These are phyloP conservation scores for Marasmius tenuissimus DNA, from an alignment of 1,284 basidiomycete genomes.

Conservation along the genomic window DNA sequence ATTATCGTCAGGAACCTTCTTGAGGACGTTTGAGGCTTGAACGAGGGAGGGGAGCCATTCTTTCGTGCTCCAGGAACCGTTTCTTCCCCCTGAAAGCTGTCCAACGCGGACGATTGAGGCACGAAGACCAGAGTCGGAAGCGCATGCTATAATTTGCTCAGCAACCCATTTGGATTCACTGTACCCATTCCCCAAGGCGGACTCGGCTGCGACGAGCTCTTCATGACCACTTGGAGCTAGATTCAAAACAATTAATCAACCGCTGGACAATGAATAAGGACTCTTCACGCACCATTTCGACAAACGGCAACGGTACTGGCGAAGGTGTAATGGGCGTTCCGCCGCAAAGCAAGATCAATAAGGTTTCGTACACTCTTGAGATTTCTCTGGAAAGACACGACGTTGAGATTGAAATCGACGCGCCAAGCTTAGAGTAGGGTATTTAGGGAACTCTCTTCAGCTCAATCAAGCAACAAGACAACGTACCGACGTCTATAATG, in stretches of 20 bases:
- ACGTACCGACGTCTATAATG: conserved; percentile 15
- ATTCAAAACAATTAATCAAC: not conserved
- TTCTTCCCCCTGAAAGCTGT: conserved; percentile 33
- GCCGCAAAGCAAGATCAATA: conserved; percentile 33
- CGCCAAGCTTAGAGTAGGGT: conserved; percentile 30
- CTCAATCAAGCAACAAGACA: not conserved
- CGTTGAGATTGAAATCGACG: conserved; percentile 37
- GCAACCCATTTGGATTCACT: conserved; percentile 45
- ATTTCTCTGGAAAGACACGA: conserved; percentile 34
- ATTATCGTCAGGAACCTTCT: conserved; percentile 26
- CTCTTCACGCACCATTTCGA: conserved; percentile 14
- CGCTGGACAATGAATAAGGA: not conserved
- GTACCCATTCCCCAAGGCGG: conserved; percentile 35
- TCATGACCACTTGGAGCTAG: not conserved
- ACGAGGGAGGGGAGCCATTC: conserved; percentile 48
- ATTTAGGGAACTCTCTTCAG: not conserved
- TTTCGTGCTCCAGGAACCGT: conserved; percentile 41
- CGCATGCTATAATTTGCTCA: conserved; percentile 34
- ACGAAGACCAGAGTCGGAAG: conserved; percentile 20
- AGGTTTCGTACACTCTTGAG: conserved; percentile 34
- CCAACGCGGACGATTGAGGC: conserved; percentile 36
- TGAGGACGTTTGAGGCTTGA: conserved; percentile 28
- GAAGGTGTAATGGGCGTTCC: conserved; percentile 24
- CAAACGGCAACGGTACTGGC: conserved; percentile 27
- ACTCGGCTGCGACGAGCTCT: conserved; percentile 11